Evolutionary conservation across 176 grass and related monocot genomes (phyloP).

Genomic region (Oropetium thomaeum): DNA sequence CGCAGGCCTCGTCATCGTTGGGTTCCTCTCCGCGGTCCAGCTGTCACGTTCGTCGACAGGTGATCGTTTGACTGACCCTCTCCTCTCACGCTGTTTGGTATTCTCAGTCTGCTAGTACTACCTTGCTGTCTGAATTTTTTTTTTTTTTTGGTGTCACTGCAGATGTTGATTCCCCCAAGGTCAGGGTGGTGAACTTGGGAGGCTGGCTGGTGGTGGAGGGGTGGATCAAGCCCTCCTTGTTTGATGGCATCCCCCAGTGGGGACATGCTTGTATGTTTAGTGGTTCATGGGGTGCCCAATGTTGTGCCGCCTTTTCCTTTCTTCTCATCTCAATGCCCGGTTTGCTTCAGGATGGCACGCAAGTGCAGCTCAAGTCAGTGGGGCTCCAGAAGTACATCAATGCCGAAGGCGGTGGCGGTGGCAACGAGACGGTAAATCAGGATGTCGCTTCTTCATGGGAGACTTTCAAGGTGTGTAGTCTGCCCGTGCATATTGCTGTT

Average conservation of each 20-base stretch:
- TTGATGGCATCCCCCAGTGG: slow-evolving; percentile 70
- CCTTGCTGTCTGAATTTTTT: no score
- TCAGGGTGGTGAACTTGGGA: slow-evolving; percentile 78
- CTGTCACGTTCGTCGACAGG: slow-evolving; percentile 20
- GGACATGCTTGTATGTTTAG: slow-evolving; percentile 70
- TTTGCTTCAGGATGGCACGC: slow-evolving; percentile 63
- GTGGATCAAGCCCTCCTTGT: slow-evolving; percentile 87
- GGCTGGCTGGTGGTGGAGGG: slow-evolving; percentile 88
- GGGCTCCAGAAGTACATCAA: slow-evolving; percentile 65
- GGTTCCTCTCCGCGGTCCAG: not conserved
- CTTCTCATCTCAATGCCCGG: not conserved
- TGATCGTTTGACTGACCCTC: not conserved
- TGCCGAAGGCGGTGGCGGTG: slow-evolving; percentile 37
- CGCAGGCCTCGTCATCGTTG: slow-evolving; percentile 15
- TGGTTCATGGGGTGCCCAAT: not conserved
- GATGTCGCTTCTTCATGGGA: slow-evolving; percentile 70
- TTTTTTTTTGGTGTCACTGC: no score
- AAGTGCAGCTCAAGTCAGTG: slow-evolving; percentile 84
- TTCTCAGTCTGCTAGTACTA: not conserved
- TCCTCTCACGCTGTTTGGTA: no score
- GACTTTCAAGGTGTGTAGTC: slow-evolving; percentile 66
- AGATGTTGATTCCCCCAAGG: slow-evolving; percentile 56
- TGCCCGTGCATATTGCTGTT: not conserved
- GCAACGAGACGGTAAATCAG: slow-evolving; percentile 53
- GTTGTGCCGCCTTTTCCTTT: not conserved